phyloP scores from a whole-genome alignment of 73 alveolate species.

The Paramecium pentaurelia region DNA sequence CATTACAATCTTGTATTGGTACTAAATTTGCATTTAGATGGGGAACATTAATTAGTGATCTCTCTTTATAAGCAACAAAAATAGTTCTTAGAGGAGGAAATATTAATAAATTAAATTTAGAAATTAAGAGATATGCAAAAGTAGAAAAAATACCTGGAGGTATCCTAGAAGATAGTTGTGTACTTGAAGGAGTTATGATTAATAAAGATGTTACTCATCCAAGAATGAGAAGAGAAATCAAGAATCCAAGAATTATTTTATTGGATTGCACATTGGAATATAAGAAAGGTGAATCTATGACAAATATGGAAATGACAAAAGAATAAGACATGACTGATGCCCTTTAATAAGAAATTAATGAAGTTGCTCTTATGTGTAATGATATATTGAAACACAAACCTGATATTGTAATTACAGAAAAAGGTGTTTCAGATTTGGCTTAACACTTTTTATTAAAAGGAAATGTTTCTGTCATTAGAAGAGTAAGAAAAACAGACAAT shows the following conservation, averaged over 20 bases:
- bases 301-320: conserved; percentile 97
- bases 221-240: conserved; percentile 92
- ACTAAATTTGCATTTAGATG: conserved; percentile 95
- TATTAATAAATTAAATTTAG: conserved; percentile 78
- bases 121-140: conserved; percentile 84
- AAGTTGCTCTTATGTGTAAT: conserved; percentile 90
- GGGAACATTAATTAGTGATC: conserved; percentile 88
- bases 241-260: conserved; percentile 97
- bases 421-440: conserved; percentile 92
- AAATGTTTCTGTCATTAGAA: conserved; percentile 89
- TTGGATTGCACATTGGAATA: conserved; percentile 99
- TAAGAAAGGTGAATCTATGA: conserved; percentile 98
- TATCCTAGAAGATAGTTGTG: conserved; percentile 73
- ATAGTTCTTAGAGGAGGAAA: conserved; percentile 83
- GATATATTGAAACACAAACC: conserved; percentile 93
- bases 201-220: conserved; percentile 99
- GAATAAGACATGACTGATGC: conserved; percentile 96
- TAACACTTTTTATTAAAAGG: conserved; percentile 71
- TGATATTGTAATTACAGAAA: conserved; percentile 97
- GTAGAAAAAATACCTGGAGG: conserved; percentile 93
- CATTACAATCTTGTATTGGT: conserved; percentile 87
- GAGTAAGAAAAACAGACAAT: conserved; percentile 97
- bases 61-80: conserved; percentile 90
- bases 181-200: conserved; percentile 98
- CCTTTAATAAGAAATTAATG: conserved; percentile 93